Evolutionary conservation across 352 stramenopile species (phyloP).

Genomic region (Phytopythium cucurbitacearum): DNA sequence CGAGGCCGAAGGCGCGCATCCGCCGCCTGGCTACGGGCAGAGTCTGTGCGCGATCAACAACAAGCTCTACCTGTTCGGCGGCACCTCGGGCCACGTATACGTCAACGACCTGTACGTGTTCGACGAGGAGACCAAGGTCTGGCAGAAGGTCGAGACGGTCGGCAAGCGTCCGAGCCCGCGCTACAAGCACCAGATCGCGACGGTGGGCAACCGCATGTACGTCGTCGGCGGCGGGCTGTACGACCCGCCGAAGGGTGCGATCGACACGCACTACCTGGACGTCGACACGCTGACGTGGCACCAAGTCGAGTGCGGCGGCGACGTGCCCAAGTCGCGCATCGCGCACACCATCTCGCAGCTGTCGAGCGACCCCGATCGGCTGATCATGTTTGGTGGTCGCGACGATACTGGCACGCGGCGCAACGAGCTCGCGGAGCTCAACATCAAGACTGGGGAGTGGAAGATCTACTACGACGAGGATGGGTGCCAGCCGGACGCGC

Average conservation of each 20-base stretch:
- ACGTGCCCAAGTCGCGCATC: slow-evolving; percentile 69
- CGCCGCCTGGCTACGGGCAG: slow-evolving; percentile 72
- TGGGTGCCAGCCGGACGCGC: slow-evolving; percentile 61
- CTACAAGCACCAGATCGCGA: slow-evolving; percentile 83
- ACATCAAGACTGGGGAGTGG: slow-evolving; percentile 61
- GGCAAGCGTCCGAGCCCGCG: slow-evolving; percentile 62
- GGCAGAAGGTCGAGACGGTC: slow-evolving; percentile 63
- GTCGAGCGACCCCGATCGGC: slow-evolving; percentile 32
- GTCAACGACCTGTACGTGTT: slow-evolving; percentile 86
- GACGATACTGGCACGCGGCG: slow-evolving; percentile 64
- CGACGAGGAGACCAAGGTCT: slow-evolving; percentile 64
- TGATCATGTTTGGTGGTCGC: slow-evolving; percentile 79
- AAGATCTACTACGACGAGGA: slow-evolving; percentile 54
- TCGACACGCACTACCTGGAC: slow-evolving; percentile 77
- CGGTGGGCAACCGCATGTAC: slow-evolving; percentile 70
- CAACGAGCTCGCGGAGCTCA: slow-evolving; percentile 68
- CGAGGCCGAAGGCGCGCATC: slow-evolving; percentile 53
- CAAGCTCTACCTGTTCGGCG: slow-evolving; percentile 81
- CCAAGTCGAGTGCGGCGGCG: slow-evolving; percentile 51
- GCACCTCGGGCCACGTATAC: slow-evolving; percentile 77
- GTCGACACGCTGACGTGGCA: slow-evolving; percentile 67
- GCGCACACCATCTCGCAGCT: slow-evolving; percentile 71
- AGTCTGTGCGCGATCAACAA: slow-evolving; percentile 73
- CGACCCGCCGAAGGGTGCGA: slow-evolving; percentile 73
- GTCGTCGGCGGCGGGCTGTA: slow-evolving; percentile 76